A percentile compares a stretch with the other conserved stretches of the same genome.
These are phyloP conservation scores for Amanita inopinata DNA, from an alignment of 768 basidiomycete species.

Conservation along the genomic window DNA sequence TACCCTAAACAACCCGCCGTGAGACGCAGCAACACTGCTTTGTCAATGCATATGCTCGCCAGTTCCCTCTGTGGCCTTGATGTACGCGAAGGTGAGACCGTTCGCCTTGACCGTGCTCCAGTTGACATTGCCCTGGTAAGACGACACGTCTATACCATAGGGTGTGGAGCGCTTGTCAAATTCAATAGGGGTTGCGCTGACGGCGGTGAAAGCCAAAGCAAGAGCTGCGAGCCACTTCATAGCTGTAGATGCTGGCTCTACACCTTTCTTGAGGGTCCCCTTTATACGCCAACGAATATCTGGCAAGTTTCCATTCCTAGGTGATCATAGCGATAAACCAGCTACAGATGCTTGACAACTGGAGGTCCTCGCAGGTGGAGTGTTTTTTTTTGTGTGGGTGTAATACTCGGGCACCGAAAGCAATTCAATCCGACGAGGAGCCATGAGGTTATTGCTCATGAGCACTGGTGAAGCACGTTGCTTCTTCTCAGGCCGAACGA, in stretches of 20 bases:
- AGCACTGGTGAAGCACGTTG: too few species aligned
- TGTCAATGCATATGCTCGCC: constrained; percentile 19
- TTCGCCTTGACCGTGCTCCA: constrained; percentile 42
- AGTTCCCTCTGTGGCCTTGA: constrained; percentile 60
- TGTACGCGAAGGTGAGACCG: constrained; percentile 46
- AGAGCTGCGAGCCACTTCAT: constrained; percentile 4
- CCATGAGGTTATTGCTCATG: too few species aligned
- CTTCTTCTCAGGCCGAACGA: too few species aligned
- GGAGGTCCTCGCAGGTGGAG: too few species aligned
- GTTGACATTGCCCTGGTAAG: constrained; percentile 36
- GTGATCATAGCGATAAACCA: too few species aligned
- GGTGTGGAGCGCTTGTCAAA: constrained; percentile 24
- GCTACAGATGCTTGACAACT: too few species aligned
- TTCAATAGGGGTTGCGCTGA: neutral
- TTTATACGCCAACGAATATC: too few species aligned
- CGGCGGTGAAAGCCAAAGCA: neutral
- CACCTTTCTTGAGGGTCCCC: too few species aligned
- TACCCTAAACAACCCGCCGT: constrained; percentile 19
- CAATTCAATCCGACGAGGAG: too few species aligned
- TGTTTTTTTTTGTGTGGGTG: too few species aligned
- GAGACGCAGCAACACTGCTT: neutral
- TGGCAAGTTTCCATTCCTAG: too few species aligned
- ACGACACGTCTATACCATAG: constrained; percentile 47
- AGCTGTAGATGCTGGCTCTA: neutral
- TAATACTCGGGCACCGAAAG: too few species aligned